Evolutionary conservation across 73 alveolate genomes (phyloP).

Genomic region (Tetrahymena elliotti): DNA sequence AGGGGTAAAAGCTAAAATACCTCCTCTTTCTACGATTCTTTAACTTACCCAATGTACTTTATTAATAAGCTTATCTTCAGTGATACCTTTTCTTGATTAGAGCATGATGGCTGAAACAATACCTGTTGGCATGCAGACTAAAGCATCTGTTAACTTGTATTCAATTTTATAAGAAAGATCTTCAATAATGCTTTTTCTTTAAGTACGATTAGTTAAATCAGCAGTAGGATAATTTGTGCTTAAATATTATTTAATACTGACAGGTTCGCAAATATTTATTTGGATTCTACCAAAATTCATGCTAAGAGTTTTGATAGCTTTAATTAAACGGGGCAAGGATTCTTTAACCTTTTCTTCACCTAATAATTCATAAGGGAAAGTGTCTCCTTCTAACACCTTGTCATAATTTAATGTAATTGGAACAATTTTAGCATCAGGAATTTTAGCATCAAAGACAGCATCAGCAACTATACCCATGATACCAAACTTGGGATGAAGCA

Average conservation of each 20-base stretch:
- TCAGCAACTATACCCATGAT: constrained; percentile 53
- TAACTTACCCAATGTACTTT: constrained; percentile 68
- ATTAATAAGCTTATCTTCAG: constrained; percentile 62
- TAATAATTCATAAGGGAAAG: constrained; percentile 78
- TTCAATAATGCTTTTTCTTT: constrained; percentile 29
- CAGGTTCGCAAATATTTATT: constrained; percentile 62
- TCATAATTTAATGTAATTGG: constrained; percentile 87
- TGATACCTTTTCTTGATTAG: constrained; percentile 77
- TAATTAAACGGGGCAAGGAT: constrained; percentile 62
- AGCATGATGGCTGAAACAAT: constrained; percentile 69
- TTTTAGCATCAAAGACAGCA: constrained; percentile 56
- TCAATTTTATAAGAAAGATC: constrained; percentile 40
- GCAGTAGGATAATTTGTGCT: constrained; percentile 4
- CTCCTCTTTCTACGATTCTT: constrained; percentile 57
- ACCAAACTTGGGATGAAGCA: constrained; percentile 71
- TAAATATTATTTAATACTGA: constrained; percentile 40
- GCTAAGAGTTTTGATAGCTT: constrained; percentile 55
- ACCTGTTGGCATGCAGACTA: constrained; percentile 74
- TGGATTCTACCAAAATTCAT: constrained; percentile 78
- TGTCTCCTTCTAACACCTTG: constrained; percentile 85
- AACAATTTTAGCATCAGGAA: constrained; percentile 59
- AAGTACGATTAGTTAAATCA: constrained; percentile 1
- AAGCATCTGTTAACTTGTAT: constrained; percentile 31
- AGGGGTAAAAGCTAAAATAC: constrained; percentile 21
- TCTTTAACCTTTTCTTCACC: constrained; percentile 89